Evolutionary conservation across 352 stramenopile genomes (phyloP).

Genomic region (Pythium plurisporium): DNA sequence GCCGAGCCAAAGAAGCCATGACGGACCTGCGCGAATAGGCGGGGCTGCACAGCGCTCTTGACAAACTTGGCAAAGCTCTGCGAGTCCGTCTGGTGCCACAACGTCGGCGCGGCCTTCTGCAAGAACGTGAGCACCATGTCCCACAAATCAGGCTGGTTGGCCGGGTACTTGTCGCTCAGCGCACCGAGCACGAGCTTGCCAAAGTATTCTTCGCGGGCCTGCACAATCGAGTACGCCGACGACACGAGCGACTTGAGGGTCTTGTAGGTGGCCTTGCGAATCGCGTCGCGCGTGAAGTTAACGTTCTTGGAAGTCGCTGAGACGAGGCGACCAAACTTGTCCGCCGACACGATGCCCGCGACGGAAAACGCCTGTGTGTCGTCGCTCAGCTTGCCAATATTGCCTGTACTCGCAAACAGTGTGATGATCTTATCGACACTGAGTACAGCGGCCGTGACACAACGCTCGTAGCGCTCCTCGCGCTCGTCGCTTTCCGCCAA

Average conservation of each 20-base stretch:
- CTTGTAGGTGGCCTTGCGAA: conserved; percentile 64
- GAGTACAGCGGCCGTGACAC: conserved; percentile 53
- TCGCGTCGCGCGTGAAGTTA: conserved; percentile 66
- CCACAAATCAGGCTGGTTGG: conserved; percentile 71
- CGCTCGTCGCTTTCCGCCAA: conserved; percentile 51
- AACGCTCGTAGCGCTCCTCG: conserved; percentile 73
- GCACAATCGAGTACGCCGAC: conserved; percentile 35
- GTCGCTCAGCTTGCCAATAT: conserved; percentile 38
- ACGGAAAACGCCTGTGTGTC: conserved; percentile 33
- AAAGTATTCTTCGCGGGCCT: conserved; percentile 48
- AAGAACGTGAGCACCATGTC: conserved; percentile 72
- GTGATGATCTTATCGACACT: conserved; percentile 55
- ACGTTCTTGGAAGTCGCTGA: conserved; percentile 65
- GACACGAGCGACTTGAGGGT: conserved; percentile 48
- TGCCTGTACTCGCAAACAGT: conserved; percentile 37
- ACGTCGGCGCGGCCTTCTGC: conserved; percentile 32
- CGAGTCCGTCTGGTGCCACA: conserved; percentile 33
- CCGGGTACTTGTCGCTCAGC: conserved; percentile 62
- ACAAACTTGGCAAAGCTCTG: conserved; percentile 59
- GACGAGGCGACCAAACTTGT: conserved; percentile 56
- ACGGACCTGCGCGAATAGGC: conserved; percentile 64
- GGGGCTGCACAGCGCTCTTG: conserved; percentile 53
- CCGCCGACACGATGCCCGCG: conserved; percentile 45
- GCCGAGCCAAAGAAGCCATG: conserved; percentile 77
- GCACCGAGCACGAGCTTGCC: conserved; percentile 65